phyloP scores from a whole-genome alignment of 352 stramenopile genomes.

The Globisporangium orthogonon region DNA sequence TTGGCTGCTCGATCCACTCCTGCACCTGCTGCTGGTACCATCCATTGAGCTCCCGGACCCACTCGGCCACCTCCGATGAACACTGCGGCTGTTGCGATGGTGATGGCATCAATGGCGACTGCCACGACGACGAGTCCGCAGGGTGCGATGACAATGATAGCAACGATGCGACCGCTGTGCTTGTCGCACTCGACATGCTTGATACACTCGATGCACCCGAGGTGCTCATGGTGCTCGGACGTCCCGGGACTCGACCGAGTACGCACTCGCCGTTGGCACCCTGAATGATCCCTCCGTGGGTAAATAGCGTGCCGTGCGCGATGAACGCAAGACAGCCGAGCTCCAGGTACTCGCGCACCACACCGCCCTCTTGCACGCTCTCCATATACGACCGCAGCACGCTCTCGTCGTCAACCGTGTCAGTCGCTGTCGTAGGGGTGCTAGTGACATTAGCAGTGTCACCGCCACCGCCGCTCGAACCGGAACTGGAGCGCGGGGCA shows the following conservation, averaged over 20 bases:
- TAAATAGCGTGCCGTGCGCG: slow-evolving; percentile 87
- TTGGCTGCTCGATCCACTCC: slow-evolving; percentile 73
- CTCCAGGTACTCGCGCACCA: slow-evolving; percentile 83
- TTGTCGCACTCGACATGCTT: neutral
- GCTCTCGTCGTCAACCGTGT: slow-evolving; percentile 52
- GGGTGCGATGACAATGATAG: slow-evolving; percentile 11
- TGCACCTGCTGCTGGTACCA: slow-evolving; percentile 75
- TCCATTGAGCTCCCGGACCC: slow-evolving; percentile 69
- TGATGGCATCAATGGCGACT: no score
- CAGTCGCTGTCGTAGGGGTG: no score
- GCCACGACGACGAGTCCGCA: no score
- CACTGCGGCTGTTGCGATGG: no score
- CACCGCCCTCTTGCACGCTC: slow-evolving; percentile 66
- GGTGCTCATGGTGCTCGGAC: slow-evolving; percentile 15
- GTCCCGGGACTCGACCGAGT: slow-evolving; percentile 69
- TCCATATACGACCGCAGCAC: slow-evolving; percentile 77
- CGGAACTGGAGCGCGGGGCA: neutral
- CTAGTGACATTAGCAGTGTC: no score
- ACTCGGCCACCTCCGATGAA: slow-evolving; percentile 19
- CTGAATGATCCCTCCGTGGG: slow-evolving; percentile 87
- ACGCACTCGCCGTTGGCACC: slow-evolving; percentile 29
- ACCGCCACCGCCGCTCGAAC: no score
- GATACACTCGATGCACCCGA: slow-evolving; percentile 7
- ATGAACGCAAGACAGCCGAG: slow-evolving; percentile 74
- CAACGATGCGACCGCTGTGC: no score